Evolutionary conservation across 2,329 filamentous ascomycete species (phyloP).

Genomic region (Fusarium nurragi): DNA sequence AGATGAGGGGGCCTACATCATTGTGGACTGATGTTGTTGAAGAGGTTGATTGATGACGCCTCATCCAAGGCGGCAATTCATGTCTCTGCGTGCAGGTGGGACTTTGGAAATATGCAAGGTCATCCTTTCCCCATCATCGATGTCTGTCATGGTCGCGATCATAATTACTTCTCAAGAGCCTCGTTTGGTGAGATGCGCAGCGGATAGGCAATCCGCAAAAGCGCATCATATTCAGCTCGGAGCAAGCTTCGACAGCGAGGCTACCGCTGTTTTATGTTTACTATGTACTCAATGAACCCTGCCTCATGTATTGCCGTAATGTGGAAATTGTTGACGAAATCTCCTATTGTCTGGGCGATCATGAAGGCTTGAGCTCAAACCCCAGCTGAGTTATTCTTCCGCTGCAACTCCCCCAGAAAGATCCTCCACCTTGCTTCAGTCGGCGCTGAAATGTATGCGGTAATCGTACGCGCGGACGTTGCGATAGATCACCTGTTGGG

Average conservation of each 20-base stretch:
- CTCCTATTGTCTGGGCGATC: neutral
- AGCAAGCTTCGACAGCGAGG: constrained; percentile 11
- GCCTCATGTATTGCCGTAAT: neutral
- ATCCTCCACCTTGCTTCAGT: neutral
- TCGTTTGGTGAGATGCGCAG: neutral
- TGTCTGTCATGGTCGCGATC: constrained; percentile 1
- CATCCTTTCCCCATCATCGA: constrained; percentile 17
- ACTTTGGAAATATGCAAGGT: constrained; percentile 31
- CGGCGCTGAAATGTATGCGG: constrained; percentile 24
- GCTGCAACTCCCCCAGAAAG: neutral
- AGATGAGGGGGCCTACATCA: constrained; percentile 37
- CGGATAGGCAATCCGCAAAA: neutral
- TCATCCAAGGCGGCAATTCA: constrained; percentile 34
- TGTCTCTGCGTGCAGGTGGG: constrained; percentile 26
- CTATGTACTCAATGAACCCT: neutral
- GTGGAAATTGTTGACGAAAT: neutral
- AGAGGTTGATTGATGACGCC: constrained; percentile 43
- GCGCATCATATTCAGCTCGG: neutral
- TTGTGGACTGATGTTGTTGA: constrained; percentile 44
- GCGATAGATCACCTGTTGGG: constrained; percentile 24
- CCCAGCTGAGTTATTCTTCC: constrained; percentile 2
- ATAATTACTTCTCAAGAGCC: constrained; percentile 1
- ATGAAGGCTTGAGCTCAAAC: constrained; percentile 3
- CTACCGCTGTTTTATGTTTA: neutral
- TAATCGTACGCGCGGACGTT: constrained; percentile 15